These are phyloP conservation scores for Secale cereale DNA, from an alignment of 176 grass and related monocot species.

Conservation along the genomic window DNA sequence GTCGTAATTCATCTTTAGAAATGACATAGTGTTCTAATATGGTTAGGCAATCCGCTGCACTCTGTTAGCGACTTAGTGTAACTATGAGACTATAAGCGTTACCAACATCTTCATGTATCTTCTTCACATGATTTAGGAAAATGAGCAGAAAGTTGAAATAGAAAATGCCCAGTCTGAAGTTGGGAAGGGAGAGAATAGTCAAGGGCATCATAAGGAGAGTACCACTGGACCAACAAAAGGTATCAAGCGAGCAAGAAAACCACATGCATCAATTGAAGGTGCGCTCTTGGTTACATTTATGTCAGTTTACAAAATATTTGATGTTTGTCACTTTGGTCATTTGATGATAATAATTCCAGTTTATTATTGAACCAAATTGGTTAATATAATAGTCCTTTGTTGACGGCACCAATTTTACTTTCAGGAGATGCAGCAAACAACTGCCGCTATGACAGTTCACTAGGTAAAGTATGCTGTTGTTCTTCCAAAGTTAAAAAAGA, in stretches of 20 bases:
- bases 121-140: conserved; percentile 34
- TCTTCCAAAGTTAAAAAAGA: not conserved
- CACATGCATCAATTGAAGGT: conserved; percentile 44
- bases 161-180: conserved; percentile 42
- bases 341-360: conserved; percentile 1
- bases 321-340: not conserved
- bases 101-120: not conserved
- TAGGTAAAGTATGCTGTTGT: conserved; percentile 47
- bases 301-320: not conserved
- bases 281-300: not conserved
- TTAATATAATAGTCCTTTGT: conserved; percentile 3
- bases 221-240: conserved; percentile 29
- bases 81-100: conserved; percentile 5
- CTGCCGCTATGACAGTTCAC: conserved; percentile 82
- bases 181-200: conserved; percentile 16
- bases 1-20: conserved; percentile 12
- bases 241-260: conserved; percentile 46
- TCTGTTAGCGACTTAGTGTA: not conserved
- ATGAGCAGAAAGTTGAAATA: conserved; percentile 34
- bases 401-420: conserved; percentile 37
- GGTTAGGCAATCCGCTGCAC: not conserved
- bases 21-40: not conserved
- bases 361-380: not conserved
- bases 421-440: conserved; percentile 51
- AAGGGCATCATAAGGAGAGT: conserved; percentile 43